These are phyloP conservation scores for Dendrobium officinale DNA, from an alignment of 106 monocot species.

Conservation along the genomic window DNA sequence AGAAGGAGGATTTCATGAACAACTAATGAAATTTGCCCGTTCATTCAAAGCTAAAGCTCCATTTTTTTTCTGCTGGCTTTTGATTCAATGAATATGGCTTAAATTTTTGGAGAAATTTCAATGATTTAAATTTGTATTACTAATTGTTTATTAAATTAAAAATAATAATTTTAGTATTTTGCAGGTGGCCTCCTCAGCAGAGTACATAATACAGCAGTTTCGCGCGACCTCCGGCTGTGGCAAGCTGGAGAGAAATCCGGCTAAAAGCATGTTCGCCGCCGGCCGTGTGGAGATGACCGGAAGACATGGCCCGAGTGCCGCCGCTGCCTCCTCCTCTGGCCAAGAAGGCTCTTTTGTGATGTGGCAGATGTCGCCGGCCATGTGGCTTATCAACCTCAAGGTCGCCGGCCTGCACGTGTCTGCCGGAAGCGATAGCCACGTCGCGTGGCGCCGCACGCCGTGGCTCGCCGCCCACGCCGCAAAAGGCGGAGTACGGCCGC, in stretches of 20 bases:
- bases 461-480: conserved; percentile 81
- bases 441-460: conserved; percentile 78
- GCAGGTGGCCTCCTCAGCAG: conserved; percentile 58
- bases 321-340: neutral
- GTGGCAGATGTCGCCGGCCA: conserved; percentile 72
- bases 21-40: too few species aligned
- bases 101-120: too few species aligned
- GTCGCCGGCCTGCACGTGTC: conserved; percentile 48
- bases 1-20: too few species aligned
- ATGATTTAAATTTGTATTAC: too few species aligned
- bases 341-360: conserved; percentile 37
- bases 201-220: conserved; percentile 81
- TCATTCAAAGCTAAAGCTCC: too few species aligned
- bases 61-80: too few species aligned
- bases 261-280: conserved; percentile 57
- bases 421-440: conserved; percentile 63
- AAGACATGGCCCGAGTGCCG: conserved; percentile 8
- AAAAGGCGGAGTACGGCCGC: conserved; percentile 57
- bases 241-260: conserved; percentile 23
- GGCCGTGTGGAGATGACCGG: conserved; percentile 41
- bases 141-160: too few species aligned
- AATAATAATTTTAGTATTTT: neutral
- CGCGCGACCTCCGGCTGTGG: conserved; percentile 51
- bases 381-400: conserved; percentile 66
- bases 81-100: too few species aligned